Evolutionary conservation across 306 rosid genomes (phyloP), one percentile per base, ranked within the genome.

Genomic region (Cajanus cajan): DNA sequence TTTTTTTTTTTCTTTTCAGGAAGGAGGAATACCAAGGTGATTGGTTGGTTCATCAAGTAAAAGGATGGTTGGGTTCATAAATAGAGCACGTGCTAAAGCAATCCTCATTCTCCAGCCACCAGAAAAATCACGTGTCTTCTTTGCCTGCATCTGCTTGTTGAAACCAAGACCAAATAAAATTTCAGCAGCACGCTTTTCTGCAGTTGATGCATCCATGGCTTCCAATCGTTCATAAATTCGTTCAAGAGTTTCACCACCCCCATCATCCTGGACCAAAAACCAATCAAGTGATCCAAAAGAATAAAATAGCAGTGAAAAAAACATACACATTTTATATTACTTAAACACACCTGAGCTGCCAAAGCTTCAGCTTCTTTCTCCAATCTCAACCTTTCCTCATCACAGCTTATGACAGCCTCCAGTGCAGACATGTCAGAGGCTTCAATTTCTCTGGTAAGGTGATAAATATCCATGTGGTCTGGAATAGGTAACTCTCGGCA

Each of bases 21-120:
- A 24, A 48, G 45, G 39, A 52, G 73, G 59, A 74, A 68, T 87
- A 91, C 99, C 99, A 16, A 96, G 92, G 86, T 96, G 99, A 88
- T 96, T 96, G 71, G 99, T 96, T 10, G 99, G 98, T 87, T 96
- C 99, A 85, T 96, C 98, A 76, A 96, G 97, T 44, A 96, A 77
- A 74, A 96, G 89, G 85, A 96, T 85, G 61, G 99, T 96, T 48
- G 99, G 99, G 15, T 96, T 96, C 80, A 96, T 96, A 83, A 96
- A 96, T 4, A 96, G 80, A 40, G 99, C 98, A 33, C 98, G 93
- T 31, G 98, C 99, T 78, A 96, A 85, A 51, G 98, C 98, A 83
- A 96, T 96, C 82, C 99, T 93, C 99, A 96, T 96, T 71, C 99
- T 96, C 99, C 99, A 96, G 62, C 99, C 99, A 85, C 99, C 99